Percentiles rank a stretch among this genome's conserved stretches.
These are phyloP conservation scores for Nigrospora oryzae DNA, from an alignment of 2,329 filamentous ascomycete genomes.

Conservation along the genomic window DNA sequence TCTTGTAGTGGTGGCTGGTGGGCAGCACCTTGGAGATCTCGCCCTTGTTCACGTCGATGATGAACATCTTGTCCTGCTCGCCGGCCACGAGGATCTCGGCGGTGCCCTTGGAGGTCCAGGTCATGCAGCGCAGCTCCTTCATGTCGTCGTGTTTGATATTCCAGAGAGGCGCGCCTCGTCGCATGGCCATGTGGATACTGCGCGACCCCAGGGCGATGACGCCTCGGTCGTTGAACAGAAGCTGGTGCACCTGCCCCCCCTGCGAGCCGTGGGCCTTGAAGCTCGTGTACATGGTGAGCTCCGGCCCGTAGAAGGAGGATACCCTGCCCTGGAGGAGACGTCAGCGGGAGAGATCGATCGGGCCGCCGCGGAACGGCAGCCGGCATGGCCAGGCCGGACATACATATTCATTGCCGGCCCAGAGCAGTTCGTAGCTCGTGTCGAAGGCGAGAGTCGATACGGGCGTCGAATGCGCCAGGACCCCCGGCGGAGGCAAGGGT, in stretches of 20 bases:
- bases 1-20: conserved; percentile 71
- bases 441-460: conserved; percentile 84
- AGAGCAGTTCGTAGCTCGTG: conserved; percentile 78
- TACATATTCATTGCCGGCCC: conserved; percentile 88
- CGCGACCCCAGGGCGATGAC: conserved; percentile 76
- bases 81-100: conserved; percentile 82
- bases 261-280: conserved; percentile 67
- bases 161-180: conserved; percentile 80
- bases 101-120: conserved; percentile 80
- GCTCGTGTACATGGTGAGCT: conserved; percentile 84
- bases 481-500: conserved; percentile 68
- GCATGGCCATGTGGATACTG: conserved; percentile 80
- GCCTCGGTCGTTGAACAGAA: conserved; percentile 86
- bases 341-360: conserved; percentile 8
- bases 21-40: conserved; percentile 63
- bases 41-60: conserved; percentile 61
- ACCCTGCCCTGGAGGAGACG: conserved; percentile 61
- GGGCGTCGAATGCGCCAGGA: conserved; percentile 60
- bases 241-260: conserved; percentile 77
- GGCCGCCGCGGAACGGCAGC: neutral
- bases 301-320: conserved; percentile 77
- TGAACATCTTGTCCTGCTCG: conserved; percentile 78
- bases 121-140: conserved; percentile 88
- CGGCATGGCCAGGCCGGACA: conserved; percentile 18
- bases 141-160: conserved; percentile 74